A percentile compares a stretch with the other conserved stretches of the same genome.
Evolutionary conservation across 345 rosid species (phyloP).

Genomic region (Anastatica hierochuntica): DNA sequence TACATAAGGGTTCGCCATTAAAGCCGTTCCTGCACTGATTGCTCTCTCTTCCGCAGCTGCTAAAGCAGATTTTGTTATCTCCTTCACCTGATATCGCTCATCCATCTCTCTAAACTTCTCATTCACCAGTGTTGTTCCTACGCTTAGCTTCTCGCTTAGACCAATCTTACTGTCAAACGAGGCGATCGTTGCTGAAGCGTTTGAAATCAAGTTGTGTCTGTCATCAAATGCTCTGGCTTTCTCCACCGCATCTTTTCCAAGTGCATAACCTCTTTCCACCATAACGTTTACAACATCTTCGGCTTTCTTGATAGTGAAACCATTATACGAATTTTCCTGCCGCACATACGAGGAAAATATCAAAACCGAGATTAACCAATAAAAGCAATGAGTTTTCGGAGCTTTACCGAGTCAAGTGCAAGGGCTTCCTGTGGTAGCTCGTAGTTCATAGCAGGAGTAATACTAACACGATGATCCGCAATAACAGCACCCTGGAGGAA

Average conservation of each 20-base stretch:
- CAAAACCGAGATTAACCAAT: background rate
- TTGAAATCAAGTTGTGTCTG: too few species aligned
- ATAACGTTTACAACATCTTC: constrained; percentile 82
- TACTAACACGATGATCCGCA: constrained; percentile 56
- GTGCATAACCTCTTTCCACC: constrained; percentile 78
- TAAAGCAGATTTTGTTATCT: constrained; percentile 79
- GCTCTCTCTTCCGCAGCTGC: constrained; percentile 80
- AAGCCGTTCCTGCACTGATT: constrained; percentile 67
- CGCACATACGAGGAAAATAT: constrained; percentile 24
- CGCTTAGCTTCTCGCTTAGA: constrained; percentile 65
- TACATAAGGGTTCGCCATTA: constrained; percentile 80
- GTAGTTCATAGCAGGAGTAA: constrained; percentile 60
- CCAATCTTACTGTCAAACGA: constrained; percentile 65
- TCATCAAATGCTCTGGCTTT: constrained; percentile 35
- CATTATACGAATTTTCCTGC: constrained; percentile 35
- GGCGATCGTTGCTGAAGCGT: too few species aligned
- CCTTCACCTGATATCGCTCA: constrained; percentile 81
- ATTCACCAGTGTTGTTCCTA: constrained; percentile 58
- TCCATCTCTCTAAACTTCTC: constrained; percentile 84
- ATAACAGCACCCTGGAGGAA: constrained; percentile 71
- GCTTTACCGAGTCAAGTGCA: constrained; percentile 33
- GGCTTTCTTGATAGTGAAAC: constrained; percentile 62
- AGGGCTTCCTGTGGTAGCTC: constrained; percentile 70
- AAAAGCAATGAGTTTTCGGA: background rate
- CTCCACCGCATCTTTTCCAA: constrained; percentile 81